phyloP scores from a whole-genome alignment of 768 basidiomycete species.

The Suillus fuscotomentosus region DNA sequence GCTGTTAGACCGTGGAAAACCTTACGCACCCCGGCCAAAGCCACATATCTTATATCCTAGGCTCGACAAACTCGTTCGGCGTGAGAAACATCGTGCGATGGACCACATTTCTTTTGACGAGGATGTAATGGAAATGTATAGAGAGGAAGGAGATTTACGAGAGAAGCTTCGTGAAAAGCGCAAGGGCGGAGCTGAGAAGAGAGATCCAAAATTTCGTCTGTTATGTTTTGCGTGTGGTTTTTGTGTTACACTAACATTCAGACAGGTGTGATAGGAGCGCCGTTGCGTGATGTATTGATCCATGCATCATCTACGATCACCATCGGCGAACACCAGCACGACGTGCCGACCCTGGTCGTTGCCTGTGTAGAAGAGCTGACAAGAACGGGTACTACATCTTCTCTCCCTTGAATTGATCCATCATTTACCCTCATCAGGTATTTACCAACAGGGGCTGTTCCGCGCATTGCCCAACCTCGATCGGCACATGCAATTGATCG shows the following conservation, averaged over 20 bases:
- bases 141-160: constrained; percentile 19
- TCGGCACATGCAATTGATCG: constrained; percentile 38
- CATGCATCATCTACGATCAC: constrained; percentile 32
- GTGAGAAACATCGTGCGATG: constrained; percentile 20
- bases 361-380: constrained; percentile 47
- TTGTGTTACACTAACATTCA: background rate
- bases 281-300: constrained; percentile 32
- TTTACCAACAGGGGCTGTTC: constrained; percentile 42
- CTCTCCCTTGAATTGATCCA: background rate
- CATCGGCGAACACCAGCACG: constrained; percentile 36
- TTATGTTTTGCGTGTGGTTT: background rate
- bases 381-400: constrained; percentile 34
- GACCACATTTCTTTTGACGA: constrained; percentile 24
- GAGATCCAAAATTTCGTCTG: constrained; percentile 26
- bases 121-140: constrained; percentile 19
- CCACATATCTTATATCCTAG: constrained; percentile 23
- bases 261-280: constrained; percentile 36
- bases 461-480: constrained; percentile 40
- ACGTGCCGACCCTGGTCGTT: constrained; percentile 38
- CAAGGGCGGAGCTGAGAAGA: constrained; percentile 17
- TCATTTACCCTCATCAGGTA: constrained; percentile 28
- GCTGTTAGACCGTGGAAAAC: constrained; percentile 7
- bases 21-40: constrained; percentile 18
- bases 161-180: constrained; percentile 22
- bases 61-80: constrained; percentile 24